Evolutionary conservation across 208 protist genomes (phyloP).

Genomic region (Naegleria gruberi): DNA sequence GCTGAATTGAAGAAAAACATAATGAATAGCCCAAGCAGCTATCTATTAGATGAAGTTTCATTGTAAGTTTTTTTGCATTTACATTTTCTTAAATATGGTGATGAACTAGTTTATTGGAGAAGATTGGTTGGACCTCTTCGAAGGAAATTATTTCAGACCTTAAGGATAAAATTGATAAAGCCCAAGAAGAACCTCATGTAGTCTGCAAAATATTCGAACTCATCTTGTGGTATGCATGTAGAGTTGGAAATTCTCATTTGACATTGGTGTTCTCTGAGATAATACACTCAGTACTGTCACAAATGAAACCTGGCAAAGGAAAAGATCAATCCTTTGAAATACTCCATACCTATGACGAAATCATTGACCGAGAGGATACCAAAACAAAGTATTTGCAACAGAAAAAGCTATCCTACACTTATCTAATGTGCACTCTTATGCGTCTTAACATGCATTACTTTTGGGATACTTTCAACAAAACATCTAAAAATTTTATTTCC

Average conservation of each 20-base stretch:
- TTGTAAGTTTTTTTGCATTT: background rate
- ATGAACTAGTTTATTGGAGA: background rate
- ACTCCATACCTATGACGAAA: too few species aligned
- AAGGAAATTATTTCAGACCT: background rate
- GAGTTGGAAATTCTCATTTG: background rate
- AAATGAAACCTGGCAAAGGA: too few species aligned
- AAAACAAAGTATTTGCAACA: too few species aligned
- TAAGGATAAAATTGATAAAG: background rate
- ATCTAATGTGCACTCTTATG: too few species aligned
- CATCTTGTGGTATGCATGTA: background rate
- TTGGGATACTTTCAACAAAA: too few species aligned
- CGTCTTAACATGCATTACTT: too few species aligned
- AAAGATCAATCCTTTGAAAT: too few species aligned
- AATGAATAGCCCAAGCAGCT: background rate
- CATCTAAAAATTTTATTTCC: too few species aligned
- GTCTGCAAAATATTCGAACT: background rate
- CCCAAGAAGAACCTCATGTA: background rate
- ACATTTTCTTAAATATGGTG: too few species aligned
- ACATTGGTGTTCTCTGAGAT: background rate
- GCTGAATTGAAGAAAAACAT: background rate
- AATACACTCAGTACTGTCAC: too few species aligned
- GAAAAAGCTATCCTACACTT: too few species aligned
- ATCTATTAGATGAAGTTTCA: background rate
- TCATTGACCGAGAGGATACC: too few species aligned
- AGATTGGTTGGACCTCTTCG: background rate